Base-by-base conservation (phyloP, 495 filamentous ascomycete species). In the Penicillium waksmanii region DNA sequence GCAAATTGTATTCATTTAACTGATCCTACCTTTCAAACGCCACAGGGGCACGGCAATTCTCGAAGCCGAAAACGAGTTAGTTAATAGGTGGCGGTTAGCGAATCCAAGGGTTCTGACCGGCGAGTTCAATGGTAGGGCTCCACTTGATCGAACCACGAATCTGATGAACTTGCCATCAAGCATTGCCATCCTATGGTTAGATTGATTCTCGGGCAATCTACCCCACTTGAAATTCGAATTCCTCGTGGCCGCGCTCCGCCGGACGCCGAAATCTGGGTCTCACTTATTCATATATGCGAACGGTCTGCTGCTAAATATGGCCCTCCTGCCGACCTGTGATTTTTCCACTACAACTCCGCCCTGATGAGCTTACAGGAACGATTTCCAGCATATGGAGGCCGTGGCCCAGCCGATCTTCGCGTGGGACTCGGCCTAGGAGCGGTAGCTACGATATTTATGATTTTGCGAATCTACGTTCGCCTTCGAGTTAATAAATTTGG, bases 401-500 rank as follows among this genome's bases (percentile, higher is more conserved):
- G 56, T 15, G 66, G 66, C 25, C 66, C 66, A 5, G 42, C 54
- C 55, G 66, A 69, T 43, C 36, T 69, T 2, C 63, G 61, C 27
- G 23, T 69, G 13, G 66, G 66, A 18, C 56, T 69, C 44, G 46
- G 57, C 7, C 43, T 69, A n/a, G 63, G 57, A 15, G 33, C 55
- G 34, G 51, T 69, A 36, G 66, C 63, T 11, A 69, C 66, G 19
- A 58, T 66, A n/a, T 66, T 69, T 27, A 69, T 69, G 60, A 33
- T 50, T 5, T 33, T 69, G 47, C 63, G 66, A 7, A 51, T 69
- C 17, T 69, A 69, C 51, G 66, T 69, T 18, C 63, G 66, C 21
- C 44, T 69, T 18, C 62, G 58, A 18, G 25, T 69, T 12, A 69
- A 69, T 47, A 69, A 69, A 34, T 69, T 69, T 36, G 66, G 66